Percentiles rank a stretch among this genome's conserved stretches.
Evolutionary conservation across 2,329 filamentous ascomycete species (phyloP).

Genomic region (Nothopassalora personata): DNA sequence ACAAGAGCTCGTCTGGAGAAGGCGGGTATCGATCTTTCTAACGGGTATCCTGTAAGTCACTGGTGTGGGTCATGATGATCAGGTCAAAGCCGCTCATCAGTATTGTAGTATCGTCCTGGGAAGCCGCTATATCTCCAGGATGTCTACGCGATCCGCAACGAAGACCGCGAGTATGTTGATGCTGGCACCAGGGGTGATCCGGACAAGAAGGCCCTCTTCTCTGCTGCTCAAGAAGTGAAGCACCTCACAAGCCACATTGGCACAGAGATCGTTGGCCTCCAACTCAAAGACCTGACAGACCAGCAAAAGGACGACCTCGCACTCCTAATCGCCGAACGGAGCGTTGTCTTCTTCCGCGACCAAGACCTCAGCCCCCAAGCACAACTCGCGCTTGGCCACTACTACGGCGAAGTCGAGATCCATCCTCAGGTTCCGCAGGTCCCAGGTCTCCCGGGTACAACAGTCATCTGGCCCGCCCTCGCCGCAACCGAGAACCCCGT

Average conservation of each 20-base stretch:
- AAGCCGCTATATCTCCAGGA: slow-evolving; percentile 65
- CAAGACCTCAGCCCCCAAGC: slow-evolving; percentile 58
- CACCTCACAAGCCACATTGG: slow-evolving; percentile 59
- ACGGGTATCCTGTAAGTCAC: slow-evolving; percentile 54
- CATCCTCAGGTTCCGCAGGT: slow-evolving; percentile 69
- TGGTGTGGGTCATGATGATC: background rate
- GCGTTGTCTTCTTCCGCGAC: slow-evolving; percentile 63
- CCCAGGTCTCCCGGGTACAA: slow-evolving; percentile 58
- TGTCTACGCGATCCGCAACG: slow-evolving; percentile 58
- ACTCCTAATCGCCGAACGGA: slow-evolving; percentile 57
- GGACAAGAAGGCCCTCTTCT: slow-evolving; percentile 56
- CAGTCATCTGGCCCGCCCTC: slow-evolving; percentile 64
- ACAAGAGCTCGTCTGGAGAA: slow-evolving; percentile 58
- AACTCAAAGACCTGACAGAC: slow-evolving; percentile 56
- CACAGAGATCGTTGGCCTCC: slow-evolving; percentile 59
- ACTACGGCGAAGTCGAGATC: slow-evolving; percentile 61
- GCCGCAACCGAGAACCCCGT: slow-evolving; percentile 56
- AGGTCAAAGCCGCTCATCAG: background rate
- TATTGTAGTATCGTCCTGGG: slow-evolving; percentile 53
- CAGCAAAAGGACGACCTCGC: slow-evolving; percentile 59
- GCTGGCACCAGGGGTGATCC: slow-evolving; percentile 58
- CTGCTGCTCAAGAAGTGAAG: slow-evolving; percentile 58
- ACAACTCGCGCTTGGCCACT: slow-evolving; percentile 58
- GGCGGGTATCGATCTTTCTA: slow-evolving; percentile 62
- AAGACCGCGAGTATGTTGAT: slow-evolving; percentile 52